phyloP scores from a whole-genome alignment of 2,329 filamentous ascomycete species.

The Calcarisporium arbuscula region DNA sequence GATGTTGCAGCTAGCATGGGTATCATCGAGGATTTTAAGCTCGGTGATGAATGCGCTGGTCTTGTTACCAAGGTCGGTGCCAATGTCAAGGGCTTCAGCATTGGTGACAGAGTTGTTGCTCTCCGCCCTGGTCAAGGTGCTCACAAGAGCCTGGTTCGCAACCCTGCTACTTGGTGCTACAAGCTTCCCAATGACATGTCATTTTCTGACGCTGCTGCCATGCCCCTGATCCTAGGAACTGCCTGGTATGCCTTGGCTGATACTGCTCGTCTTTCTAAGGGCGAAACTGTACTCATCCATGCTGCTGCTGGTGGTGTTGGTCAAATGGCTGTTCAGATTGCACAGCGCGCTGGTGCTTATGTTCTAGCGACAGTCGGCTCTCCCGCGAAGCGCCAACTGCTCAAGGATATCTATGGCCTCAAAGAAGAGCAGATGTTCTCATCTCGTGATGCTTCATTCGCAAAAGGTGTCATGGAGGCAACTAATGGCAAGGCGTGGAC shows the following conservation, averaged over 20 bases:
- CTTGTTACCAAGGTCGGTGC: constrained; percentile 14
- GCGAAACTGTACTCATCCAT: constrained; percentile 29
- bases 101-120: constrained; percentile 25
- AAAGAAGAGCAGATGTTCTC: constrained; percentile 27
- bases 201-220: constrained; percentile 17
- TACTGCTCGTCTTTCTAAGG: constrained; percentile 14
- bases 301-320: constrained; percentile 29
- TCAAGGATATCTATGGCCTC: constrained; percentile 20
- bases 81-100: constrained; percentile 12
- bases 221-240: constrained; percentile 21
- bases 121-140: constrained; percentile 13
- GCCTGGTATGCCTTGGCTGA: constrained; percentile 20
- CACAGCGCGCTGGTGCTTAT: constrained; percentile 23
- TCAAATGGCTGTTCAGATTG: constrained; percentile 30
- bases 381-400: constrained; percentile 19
- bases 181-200: constrained; percentile 20
- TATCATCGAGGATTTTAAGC: constrained; percentile 14
- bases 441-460: constrained; percentile 23
- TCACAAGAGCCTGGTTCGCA: constrained; percentile 20
- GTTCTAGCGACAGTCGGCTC: constrained; percentile 31
- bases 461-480: constrained; percentile 14
- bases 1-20: constrained; percentile 27
- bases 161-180: constrained; percentile 19
- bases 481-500: constrained; percentile 24
- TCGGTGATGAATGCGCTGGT: constrained; percentile 20